These are phyloP conservation scores for Pestalotiopsis sp. DNA, from an alignment of 2,329 filamentous ascomycete species.

Conservation along the genomic window DNA sequence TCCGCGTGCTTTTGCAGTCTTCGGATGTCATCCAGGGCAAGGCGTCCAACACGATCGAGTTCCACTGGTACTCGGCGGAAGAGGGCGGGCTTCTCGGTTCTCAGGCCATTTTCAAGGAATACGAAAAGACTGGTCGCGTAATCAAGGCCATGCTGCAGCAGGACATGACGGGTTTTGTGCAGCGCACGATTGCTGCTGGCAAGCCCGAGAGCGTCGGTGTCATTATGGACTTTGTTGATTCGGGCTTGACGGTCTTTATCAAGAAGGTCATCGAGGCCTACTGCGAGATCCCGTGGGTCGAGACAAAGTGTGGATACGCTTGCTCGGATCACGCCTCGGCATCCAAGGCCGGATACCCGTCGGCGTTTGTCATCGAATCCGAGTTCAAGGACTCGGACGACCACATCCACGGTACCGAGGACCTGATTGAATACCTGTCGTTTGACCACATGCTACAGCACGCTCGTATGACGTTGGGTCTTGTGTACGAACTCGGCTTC, in stretches of 20 bases:
- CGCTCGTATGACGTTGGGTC: constrained; percentile 78
- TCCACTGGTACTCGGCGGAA: constrained; percentile 87
- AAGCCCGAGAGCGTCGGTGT: constrained; percentile 86
- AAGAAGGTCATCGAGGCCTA: constrained; percentile 87
- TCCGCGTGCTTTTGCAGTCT: constrained; percentile 79
- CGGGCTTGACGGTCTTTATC: constrained; percentile 83
- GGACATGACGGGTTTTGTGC: constrained; percentile 93
- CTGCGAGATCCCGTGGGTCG: constrained; percentile 83
- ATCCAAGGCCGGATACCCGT: constrained; percentile 74
- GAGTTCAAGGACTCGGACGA: constrained; percentile 68
- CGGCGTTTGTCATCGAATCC: constrained; percentile 77
- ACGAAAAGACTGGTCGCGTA: constrained; percentile 72
- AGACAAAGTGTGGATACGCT: constrained; percentile 89
- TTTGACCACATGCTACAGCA: constrained; percentile 95
- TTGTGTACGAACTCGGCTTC: constrained; percentile 84
- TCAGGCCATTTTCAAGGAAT: constrained; percentile 85
- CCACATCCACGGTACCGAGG: constrained; percentile 72
- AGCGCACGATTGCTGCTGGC: constrained; percentile 81
- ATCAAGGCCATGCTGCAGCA: constrained; percentile 98
- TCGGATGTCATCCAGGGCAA: constrained; percentile 71
- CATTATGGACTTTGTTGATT: constrained; percentile 89
- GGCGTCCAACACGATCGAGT: constrained; percentile 86
- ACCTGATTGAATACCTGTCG: constrained; percentile 71
- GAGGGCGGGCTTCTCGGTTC: constrained; percentile 71
- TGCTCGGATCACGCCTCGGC: constrained; percentile 77